Evolutionary conservation across 2,329 filamentous ascomycete species (phyloP), one percentile per base, ranked within the genome.

Genomic region (Fusarium proliferatum): DNA sequence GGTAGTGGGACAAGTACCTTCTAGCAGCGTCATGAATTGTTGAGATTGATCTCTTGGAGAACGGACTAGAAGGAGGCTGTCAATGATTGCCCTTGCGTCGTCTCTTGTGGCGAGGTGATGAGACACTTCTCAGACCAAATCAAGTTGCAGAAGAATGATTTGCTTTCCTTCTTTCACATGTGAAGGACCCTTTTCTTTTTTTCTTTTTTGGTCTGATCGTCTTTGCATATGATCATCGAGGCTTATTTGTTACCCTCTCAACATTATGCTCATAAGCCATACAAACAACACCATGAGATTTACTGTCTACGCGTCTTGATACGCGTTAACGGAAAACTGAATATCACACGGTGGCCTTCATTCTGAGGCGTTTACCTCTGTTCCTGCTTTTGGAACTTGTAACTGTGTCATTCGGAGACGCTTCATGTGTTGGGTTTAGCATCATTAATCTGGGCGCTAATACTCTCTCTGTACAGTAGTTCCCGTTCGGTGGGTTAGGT

Each of bases 81-180:
- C 64, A 52, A 26, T 67, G 33, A n/a, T 9, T 72, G 64, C 51
- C 57, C 70, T 73, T 73, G 63, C 69, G 69, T 73, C 60, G 56
- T 67, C 30, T 56, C 30, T 36, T 30, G 71, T 74, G 71, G 71
- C 71, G 52, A 73, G 30, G 43, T 57, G 62, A 72, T 68, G 71
- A 69, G 69, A 73, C 71, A 72, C 46, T 68, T 68, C 63, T 68
- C 67, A 72, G 67, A 42, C 56, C 71, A 64, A 72, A 68, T 52
- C 57, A 61, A 62, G 48, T 30, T 51, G 56, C 71, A 68, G 58
- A 51, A 51, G 28, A 49, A 69, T 69, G 67, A 59, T 43, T 30
- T 68, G 30, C n/a, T 51, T 23, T 23, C n/a, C 39, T 23, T n/a
- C 30, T 56, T 60, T 61, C 46, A 60, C 71, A 73, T 72, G 71